These are phyloP conservation scores for Gonapodya sp. DNA, from an alignment of 192 early-diverging fungal genomes.

Conservation along the genomic window DNA sequence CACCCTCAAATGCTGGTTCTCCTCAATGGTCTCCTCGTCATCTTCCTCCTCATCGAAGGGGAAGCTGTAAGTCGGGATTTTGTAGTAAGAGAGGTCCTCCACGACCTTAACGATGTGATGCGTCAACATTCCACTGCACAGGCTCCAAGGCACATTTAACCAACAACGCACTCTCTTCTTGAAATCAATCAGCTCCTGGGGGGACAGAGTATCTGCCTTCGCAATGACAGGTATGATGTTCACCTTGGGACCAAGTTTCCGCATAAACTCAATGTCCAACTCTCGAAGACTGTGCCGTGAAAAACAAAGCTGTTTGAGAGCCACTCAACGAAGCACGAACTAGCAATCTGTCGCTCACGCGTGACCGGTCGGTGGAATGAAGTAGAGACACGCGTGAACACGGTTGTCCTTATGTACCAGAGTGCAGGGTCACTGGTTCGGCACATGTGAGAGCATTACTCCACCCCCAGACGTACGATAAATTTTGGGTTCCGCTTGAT, in stretches of 20 bases:
- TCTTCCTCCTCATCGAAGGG: constrained; percentile 93
- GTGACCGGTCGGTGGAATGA: constrained; percentile 96
- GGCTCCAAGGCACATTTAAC: constrained; percentile 20
- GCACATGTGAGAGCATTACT: constrained; percentile 21
- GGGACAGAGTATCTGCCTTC: constrained; percentile 84
- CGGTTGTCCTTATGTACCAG: constrained; percentile 65
- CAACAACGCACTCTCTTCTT: constrained; percentile 67
- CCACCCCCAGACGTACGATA: constrained; percentile 30
- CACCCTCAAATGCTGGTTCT: constrained; percentile 88
- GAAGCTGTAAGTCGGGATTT: constrained; percentile 97
- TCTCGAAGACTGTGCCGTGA: constrained; percentile 78
- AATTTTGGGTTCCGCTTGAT: constrained; percentile 86
- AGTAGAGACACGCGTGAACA: constrained; percentile 94
- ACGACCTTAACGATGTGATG: constrained; percentile 54
- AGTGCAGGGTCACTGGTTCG: constrained; percentile 21
- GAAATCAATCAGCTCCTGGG: constrained; percentile 72
- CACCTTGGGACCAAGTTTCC: constrained; percentile 77
- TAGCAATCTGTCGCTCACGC: constrained; percentile 33
- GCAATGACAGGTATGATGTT: constrained; percentile 95
- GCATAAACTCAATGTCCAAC: constrained; percentile 76
- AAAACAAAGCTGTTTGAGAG: background rate
- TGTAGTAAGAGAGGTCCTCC: constrained; percentile 92
- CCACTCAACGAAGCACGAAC: background rate
- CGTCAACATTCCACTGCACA: constrained; percentile 4
- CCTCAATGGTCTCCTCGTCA: constrained; percentile 97